A percentile compares a stretch with the other conserved stretches of the same genome.
These are phyloP conservation scores for Heritiera fomes DNA, from an alignment of 345 rosid species.

Conservation along the genomic window DNA sequence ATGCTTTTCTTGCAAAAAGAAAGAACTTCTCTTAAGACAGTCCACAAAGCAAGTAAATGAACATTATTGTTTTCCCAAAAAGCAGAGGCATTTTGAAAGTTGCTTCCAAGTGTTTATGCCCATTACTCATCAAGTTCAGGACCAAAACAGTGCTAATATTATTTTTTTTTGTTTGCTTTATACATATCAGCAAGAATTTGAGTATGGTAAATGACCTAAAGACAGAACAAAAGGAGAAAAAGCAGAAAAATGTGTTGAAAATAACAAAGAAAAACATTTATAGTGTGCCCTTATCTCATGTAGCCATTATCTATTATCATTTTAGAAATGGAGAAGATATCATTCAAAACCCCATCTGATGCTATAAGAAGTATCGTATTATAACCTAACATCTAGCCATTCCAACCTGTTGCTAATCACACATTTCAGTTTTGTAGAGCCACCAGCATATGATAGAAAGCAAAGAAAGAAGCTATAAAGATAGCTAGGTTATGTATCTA, in stretches of 20 bases:
- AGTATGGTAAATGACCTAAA: slow-evolving; percentile 5
- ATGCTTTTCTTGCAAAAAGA: slow-evolving; percentile 12
- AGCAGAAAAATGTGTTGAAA: neutral
- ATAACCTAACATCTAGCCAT: slow-evolving; percentile 8
- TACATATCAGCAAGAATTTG: neutral
- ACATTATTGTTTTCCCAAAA: neutral
- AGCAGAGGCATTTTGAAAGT: slow-evolving; percentile 10
- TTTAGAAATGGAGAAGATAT: neutral
- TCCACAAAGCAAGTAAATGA: slow-evolving; percentile 16
- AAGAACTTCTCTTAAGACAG: slow-evolving; percentile 3
- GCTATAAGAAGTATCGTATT: neutral
- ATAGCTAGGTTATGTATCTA: neutral
- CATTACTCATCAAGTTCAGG: neutral
- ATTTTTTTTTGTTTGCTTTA: neutral
- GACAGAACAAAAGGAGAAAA: neutral
- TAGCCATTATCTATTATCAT: slow-evolving; percentile 13
- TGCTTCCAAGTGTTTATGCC: slow-evolving; percentile 19
- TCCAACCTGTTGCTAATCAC: neutral
- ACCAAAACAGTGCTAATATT: neutral
- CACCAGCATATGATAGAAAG: slow-evolving; percentile 6
- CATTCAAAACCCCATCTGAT: neutral
- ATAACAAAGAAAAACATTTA: neutral
- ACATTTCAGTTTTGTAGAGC: slow-evolving; percentile 10
- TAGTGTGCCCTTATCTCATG: neutral
- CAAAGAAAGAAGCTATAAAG: slow-evolving; percentile 10